These are phyloP conservation scores for Chalciporus sphaerocephalus DNA, from an alignment of 768 basidiomycete species.

Conservation along the genomic window DNA sequence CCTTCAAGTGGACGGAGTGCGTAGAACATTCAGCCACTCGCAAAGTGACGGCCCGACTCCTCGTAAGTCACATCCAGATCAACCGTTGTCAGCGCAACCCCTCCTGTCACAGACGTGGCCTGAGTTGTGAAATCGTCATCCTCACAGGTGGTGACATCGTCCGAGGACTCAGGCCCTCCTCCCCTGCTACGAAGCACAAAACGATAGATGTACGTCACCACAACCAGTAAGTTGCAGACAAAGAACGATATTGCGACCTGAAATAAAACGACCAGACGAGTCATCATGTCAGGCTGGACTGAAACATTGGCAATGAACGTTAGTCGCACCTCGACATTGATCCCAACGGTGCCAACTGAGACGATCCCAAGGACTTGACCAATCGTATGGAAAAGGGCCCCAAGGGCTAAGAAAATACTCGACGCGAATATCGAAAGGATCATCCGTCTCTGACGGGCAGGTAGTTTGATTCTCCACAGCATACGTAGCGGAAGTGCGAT, in stretches of 20 bases:
- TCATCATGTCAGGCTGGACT: neutral
- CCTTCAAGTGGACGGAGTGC: too few species aligned
- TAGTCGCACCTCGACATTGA: slow-evolving; percentile 19
- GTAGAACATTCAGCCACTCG: too few species aligned
- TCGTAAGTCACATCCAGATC: too few species aligned
- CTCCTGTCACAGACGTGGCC: too few species aligned
- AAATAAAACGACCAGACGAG: neutral
- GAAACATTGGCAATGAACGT: neutral
- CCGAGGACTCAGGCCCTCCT: too few species aligned
- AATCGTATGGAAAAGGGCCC: slow-evolving; percentile 12
- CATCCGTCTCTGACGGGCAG: slow-evolving; percentile 20
- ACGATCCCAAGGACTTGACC: slow-evolving; percentile 10
- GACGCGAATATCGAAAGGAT: too few species aligned
- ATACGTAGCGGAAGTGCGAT: slow-evolving; percentile 17
- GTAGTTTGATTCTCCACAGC: slow-evolving; percentile 21
- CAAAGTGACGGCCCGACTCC: too few species aligned
- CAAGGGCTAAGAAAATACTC: slow-evolving; percentile 14
- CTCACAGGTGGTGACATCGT: too few species aligned
- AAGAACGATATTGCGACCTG: slow-evolving; percentile 17
- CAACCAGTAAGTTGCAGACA: slow-evolving; percentile 24
- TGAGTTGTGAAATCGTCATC: too few species aligned
- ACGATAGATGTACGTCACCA: slow-evolving; percentile 18
- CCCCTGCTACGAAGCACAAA: too few species aligned
- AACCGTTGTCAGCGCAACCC: too few species aligned
- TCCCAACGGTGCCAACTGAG: neutral